phyloP scores from a whole-genome alignment of 108 stramenopile genomes.

The Nitzschia sp. region DNA sequence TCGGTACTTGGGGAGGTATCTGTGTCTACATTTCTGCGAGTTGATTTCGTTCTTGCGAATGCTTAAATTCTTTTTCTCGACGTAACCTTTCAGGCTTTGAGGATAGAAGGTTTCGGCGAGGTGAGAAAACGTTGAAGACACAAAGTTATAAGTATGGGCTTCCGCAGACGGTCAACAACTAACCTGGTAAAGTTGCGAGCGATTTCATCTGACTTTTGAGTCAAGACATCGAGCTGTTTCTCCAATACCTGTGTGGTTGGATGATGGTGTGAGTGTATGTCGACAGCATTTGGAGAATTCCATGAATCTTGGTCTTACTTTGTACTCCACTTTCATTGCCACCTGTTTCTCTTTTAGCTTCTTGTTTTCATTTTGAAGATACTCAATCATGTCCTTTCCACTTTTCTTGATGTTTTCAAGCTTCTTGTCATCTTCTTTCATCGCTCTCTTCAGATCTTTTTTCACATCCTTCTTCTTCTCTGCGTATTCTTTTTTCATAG shows the following conservation, averaged over 20 bases:
- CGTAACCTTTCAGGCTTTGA: constrained; percentile 9
- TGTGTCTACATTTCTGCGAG: constrained; percentile 16
- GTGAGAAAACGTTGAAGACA: too few species aligned
- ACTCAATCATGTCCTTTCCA: constrained; percentile 26
- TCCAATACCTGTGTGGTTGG: constrained; percentile 9
- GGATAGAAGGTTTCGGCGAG: too few species aligned
- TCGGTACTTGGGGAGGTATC: constrained; percentile 21
- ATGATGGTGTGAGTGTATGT: not conserved
- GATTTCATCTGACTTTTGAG: constrained; percentile 20
- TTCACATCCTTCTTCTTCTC: constrained; percentile 30
- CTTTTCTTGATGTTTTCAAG: constrained; percentile 6
- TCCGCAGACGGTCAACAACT: too few species aligned
- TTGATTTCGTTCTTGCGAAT: constrained; percentile 18
- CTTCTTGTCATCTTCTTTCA: constrained; percentile 15
- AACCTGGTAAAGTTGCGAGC: constrained; percentile 14
- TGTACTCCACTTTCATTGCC: constrained; percentile 11
- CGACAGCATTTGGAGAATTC: not conserved
- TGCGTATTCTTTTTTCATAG: constrained; percentile 28
- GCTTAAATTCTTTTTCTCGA: not conserved
- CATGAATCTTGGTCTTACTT: not conserved
- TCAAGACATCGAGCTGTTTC: constrained; percentile 28
- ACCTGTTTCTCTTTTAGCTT: constrained; percentile 4
- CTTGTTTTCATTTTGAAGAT: constrained; percentile 23
- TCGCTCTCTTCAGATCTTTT: not conserved
- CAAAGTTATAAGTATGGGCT: too few species aligned